phyloP scores from a whole-genome alignment of 345 rosid species.

The Clausena lansium region DNA sequence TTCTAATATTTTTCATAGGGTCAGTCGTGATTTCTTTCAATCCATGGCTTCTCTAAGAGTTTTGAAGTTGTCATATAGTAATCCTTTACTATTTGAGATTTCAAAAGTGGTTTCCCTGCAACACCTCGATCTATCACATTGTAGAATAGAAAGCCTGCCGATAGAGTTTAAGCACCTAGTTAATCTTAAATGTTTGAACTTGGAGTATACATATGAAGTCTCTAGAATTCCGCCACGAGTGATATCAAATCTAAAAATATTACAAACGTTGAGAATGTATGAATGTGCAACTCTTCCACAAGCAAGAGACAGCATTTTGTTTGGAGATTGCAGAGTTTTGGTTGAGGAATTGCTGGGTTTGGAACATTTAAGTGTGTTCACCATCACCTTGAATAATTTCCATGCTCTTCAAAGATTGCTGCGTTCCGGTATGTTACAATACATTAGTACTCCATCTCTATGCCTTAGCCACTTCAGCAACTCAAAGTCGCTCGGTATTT shows the following conservation, averaged over 20 bases:
- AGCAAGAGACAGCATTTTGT: no score
- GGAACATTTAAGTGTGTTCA: neutral
- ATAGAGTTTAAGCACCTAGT: constrained; percentile 18
- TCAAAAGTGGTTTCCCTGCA: neutral
- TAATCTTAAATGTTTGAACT: constrained; percentile 19
- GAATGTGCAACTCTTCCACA: neutral
- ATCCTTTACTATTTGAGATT: neutral
- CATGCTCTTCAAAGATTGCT: neutral
- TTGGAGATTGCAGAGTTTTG: neutral
- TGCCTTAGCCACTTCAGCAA: neutral
- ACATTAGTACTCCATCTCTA: neutral
- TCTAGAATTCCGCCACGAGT: constrained; percentile 4
- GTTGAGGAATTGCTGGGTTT: constrained; percentile 13
- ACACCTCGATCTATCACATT: constrained; percentile 11
- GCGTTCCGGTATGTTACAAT: neutral
- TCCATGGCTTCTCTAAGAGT: neutral
- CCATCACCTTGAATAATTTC: neutral
- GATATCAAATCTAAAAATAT: neutral
- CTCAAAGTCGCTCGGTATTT: neutral
- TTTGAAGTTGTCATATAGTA: neutral
- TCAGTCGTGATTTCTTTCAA: neutral
- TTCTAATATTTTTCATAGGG: neutral
- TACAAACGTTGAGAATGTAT: constrained; percentile 9
- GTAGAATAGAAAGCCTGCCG: constrained; percentile 21
- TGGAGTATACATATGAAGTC: neutral